phyloP scores from a whole-genome alignment of 176 grass and related monocot species.

The Eragrostis nindensis region DNA sequence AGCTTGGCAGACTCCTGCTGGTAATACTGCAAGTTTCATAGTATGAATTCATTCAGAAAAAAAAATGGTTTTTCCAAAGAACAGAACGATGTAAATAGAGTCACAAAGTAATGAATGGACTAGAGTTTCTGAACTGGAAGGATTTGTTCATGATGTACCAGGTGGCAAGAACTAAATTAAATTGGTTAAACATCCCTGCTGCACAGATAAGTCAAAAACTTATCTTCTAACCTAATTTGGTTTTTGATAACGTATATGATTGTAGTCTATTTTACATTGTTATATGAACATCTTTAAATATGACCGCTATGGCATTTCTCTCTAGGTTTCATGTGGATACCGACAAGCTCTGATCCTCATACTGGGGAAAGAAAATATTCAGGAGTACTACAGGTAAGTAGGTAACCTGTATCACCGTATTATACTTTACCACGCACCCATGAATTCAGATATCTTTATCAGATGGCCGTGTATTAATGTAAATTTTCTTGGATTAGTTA shows the following conservation, averaged over 20 bases:
- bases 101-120: not conserved
- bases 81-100: not conserved
- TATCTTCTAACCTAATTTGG: not conserved
- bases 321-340: not conserved
- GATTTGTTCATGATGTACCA: not conserved
- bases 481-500: not conserved
- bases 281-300: not conserved
- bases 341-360: not conserved
- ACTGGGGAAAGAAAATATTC: not conserved
- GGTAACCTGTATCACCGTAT: not conserved
- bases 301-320: not conserved
- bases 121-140: not conserved
- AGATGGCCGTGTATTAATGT: not conserved
- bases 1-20: slow-evolving; percentile 85
- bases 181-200: not conserved
- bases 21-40: slow-evolving; percentile 64
- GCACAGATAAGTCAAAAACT: not conserved
- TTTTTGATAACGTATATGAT: not conserved
- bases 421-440: not conserved
- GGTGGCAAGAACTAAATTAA: not conserved
- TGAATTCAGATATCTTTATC: slow-evolving; percentile 19
- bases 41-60: slow-evolving; percentile 8
- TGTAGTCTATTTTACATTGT: not conserved
- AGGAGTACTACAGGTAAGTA: not conserved
- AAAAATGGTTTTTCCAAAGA: slow-evolving; percentile 9